Conservation (phyloP, 768 basidiomycete species). For the Rhodotorula babjevae region DNA sequence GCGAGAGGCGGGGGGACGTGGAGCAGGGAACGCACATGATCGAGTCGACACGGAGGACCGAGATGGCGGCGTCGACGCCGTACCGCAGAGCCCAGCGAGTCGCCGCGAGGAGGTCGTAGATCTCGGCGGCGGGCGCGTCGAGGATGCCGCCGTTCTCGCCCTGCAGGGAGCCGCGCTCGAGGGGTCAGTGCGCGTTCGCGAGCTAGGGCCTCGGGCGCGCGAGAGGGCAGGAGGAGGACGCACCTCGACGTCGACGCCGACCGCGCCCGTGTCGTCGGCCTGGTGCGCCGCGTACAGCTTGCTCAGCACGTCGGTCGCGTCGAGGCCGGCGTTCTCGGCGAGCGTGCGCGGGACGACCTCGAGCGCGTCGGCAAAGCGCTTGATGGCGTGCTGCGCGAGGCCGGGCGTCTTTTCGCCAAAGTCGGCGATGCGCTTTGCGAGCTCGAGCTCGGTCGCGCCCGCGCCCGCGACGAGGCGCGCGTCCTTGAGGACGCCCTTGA, state of each 20-base stretch:
- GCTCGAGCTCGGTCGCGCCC: slow-evolving; percentile 87
- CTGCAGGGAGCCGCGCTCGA: slow-evolving; percentile 48
- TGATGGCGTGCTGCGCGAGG: slow-evolving; percentile 86
- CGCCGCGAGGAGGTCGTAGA: slow-evolving; percentile 80
- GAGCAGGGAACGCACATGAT: slow-evolving; percentile 58
- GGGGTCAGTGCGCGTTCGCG: neutral
- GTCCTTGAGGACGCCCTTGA: slow-evolving; percentile 88
- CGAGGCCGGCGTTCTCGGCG: slow-evolving; percentile 86
- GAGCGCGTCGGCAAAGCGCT: slow-evolving; percentile 78
- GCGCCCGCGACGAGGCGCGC: slow-evolving; percentile 85
- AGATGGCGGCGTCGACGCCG: slow-evolving; percentile 85
- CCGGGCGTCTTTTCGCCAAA: slow-evolving; percentile 87
- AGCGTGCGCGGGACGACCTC: slow-evolving; percentile 89
- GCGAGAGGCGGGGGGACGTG: neutral
- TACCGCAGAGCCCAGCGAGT: slow-evolving; percentile 84
- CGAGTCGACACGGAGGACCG: slow-evolving; percentile 89
- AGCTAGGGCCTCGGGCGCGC: no score
- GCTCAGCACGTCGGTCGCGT: slow-evolving; percentile 87
- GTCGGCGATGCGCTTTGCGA: slow-evolving; percentile 73
- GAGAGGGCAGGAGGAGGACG: slow-evolving; percentile 11
- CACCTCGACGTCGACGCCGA: slow-evolving; percentile 89
- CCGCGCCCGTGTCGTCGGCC: slow-evolving; percentile 57
- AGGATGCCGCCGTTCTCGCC: slow-evolving; percentile 74
- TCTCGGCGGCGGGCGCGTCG: slow-evolving; percentile 52
- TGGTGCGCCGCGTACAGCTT: slow-evolving; percentile 85